These are phyloP conservation scores for Serendipita indica DNA, from an alignment of 768 basidiomycete genomes.

Conservation along the genomic window DNA sequence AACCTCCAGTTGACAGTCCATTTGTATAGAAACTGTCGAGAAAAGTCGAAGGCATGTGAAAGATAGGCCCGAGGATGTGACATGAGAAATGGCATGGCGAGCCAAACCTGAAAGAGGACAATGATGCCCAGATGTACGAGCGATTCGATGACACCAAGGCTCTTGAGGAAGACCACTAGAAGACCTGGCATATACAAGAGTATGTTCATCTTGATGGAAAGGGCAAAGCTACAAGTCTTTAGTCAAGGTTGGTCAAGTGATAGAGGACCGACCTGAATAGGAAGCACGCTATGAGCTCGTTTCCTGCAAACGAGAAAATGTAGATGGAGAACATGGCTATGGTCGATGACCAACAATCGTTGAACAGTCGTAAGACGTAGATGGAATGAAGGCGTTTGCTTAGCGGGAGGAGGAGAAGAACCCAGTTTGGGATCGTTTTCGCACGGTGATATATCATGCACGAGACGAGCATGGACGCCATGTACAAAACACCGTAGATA, in stretches of 20 bases:
- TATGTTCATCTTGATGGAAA: conserved; percentile 92
- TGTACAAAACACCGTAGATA: conserved; percentile 62
- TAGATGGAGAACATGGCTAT: conserved; percentile 46
- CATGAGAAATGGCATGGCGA: conserved; percentile 58
- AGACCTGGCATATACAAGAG: conserved; percentile 83
- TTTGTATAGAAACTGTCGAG: conserved; percentile 76
- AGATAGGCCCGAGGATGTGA: conserved; percentile 51
- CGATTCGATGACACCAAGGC: conserved; percentile 35
- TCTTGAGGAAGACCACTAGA: conserved; percentile 66
- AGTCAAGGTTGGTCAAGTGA: background rate
- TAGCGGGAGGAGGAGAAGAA: conserved; percentile 53
- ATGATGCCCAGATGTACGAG: conserved; percentile 20
- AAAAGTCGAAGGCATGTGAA: conserved; percentile 67
- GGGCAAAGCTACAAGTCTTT: conserved; percentile 38
- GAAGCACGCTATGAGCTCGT: conserved; percentile 49
- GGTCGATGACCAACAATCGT: conserved; percentile 60
- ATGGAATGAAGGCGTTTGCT: conserved; percentile 94
- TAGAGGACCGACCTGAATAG: conserved; percentile 39
- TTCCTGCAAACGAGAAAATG: conserved; percentile 43
- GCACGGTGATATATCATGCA: conserved; percentile 54
- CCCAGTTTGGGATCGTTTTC: conserved; percentile 54
- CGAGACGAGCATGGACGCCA: conserved; percentile 45
- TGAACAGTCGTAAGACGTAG: conserved; percentile 81
- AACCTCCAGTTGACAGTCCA: conserved; percentile 99
- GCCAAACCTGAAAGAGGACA: conserved; percentile 36